Conservation (phyloP, 371 early-diverging fungal species). For the Zychaea mexicana region DNA sequence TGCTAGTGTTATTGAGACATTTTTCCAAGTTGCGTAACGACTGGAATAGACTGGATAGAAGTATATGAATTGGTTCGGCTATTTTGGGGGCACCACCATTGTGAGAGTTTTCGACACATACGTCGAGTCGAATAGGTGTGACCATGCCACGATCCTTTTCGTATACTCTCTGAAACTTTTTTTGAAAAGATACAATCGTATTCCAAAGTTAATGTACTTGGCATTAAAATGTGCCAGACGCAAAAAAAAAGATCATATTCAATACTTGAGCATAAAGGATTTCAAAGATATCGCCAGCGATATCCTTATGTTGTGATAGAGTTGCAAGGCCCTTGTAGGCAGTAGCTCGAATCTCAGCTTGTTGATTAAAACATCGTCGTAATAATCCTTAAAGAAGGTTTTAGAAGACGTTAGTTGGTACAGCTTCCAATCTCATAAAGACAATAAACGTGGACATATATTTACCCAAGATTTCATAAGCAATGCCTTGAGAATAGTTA, state of each 20-base stretch:
- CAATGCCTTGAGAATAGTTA: slow-evolving; percentile 20
- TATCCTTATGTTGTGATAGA: slow-evolving; percentile 29
- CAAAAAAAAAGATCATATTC: not conserved
- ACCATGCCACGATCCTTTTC: slow-evolving; percentile 30
- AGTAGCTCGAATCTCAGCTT: slow-evolving; percentile 49
- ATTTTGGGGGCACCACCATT: slow-evolving; percentile 36
- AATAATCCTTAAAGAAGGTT: slow-evolving; percentile 44
- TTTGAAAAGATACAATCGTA: not conserved
- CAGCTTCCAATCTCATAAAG: not conserved
- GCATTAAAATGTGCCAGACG: no score
- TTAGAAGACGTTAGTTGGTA: no score
- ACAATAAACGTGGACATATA: no score
- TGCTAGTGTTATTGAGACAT: not conserved
- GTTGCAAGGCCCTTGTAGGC: slow-evolving; percentile 56
- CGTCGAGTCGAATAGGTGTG: slow-evolving; percentile 47
- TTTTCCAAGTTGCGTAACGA: slow-evolving; percentile 15
- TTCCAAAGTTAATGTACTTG: not conserved
- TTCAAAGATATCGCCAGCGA: slow-evolving; percentile 53
- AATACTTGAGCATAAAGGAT: slow-evolving; percentile 55
- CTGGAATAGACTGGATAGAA: slow-evolving; percentile 36
- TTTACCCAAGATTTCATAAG: slow-evolving; percentile 50
- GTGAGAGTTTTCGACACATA: slow-evolving; percentile 47
- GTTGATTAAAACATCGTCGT: slow-evolving; percentile 62
- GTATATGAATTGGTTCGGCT: slow-evolving; percentile 41
- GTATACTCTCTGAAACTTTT: slow-evolving; percentile 33